Evolutionary conservation across 225 moss, liverwort and hornwort species (phyloP).

Genomic region (Sphagnum contortum): DNA sequence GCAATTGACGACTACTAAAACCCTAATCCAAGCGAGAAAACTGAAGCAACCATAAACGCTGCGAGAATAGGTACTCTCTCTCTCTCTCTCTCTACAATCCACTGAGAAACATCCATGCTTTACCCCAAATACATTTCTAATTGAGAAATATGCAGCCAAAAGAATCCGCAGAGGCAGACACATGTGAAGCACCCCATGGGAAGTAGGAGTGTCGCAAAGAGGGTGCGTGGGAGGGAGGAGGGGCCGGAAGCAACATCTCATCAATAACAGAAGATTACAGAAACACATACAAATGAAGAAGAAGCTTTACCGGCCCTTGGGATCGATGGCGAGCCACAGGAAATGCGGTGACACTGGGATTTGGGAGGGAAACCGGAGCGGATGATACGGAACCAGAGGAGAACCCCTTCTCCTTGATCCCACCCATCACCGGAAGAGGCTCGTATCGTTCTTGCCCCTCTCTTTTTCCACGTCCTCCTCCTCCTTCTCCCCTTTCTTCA

Average conservation of each 20-base stretch:
- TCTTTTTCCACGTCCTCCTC: too few species aligned
- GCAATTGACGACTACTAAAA: background rate
- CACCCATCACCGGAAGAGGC: constrained; percentile 48
- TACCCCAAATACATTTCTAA: background rate
- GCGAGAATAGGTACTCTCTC: background rate
- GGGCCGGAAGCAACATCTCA: background rate
- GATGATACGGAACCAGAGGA: constrained; percentile 1
- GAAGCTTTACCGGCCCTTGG: constrained; percentile 35
- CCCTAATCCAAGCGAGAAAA: background rate
- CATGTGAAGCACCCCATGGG: too few species aligned
- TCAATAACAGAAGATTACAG: background rate
- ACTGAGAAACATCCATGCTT: background rate
- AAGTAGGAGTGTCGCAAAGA: too few species aligned
- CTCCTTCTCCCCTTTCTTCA: too few species aligned
- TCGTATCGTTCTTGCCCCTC: constrained; percentile 17
- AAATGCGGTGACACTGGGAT: constrained; percentile 55
- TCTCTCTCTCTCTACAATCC: too few species aligned
- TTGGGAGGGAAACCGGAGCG: constrained; percentile 32
- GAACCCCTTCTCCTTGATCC: constrained; percentile 76
- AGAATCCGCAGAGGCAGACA: too few species aligned
- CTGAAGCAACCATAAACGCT: background rate
- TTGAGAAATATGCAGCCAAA: too few species aligned
- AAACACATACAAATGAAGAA: constrained; percentile 16
- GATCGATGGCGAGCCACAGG: constrained; percentile 90
- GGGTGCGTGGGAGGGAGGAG: background rate